phyloP scores from a whole-genome alignment of 305 asterid species.

The Solanum chacoense region DNA sequence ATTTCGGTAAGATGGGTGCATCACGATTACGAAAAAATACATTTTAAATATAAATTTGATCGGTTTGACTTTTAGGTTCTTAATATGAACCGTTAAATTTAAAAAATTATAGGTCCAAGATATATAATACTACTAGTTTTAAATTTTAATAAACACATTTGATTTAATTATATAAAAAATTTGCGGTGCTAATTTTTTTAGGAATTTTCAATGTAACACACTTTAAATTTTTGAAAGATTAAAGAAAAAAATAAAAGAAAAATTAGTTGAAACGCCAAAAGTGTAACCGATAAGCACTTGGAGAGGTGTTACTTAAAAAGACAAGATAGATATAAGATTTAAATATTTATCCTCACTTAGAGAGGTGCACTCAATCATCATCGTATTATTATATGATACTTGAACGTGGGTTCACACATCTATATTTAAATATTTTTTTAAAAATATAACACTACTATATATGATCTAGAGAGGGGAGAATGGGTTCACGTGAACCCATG shows the following conservation, averaged over 20 bases:
- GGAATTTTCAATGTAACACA: not conserved
- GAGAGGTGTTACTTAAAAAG: not conserved
- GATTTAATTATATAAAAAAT: no score
- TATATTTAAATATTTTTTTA: no score
- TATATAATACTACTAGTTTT: not conserved
- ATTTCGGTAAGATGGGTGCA: no score
- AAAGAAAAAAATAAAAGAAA: no score
- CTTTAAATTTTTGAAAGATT: not conserved
- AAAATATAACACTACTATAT: not conserved
- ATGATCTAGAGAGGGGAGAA: not conserved
- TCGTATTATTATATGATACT: not conserved
- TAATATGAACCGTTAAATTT: no score
- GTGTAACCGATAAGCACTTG: not conserved
- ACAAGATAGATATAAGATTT: not conserved
- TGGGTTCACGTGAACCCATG: not conserved
- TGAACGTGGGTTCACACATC: not conserved
- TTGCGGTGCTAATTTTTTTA: no score
- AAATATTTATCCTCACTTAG: not conserved
- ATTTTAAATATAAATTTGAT: not conserved
- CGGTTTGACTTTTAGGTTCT: not conserved
- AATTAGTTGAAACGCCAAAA: not conserved
- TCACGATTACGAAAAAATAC: no score
- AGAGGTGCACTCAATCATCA: not conserved
- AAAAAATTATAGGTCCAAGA: not conserved
- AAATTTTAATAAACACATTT: not conserved